These are phyloP conservation scores for Pseudonitzschia delicatissima DNA, from an alignment of 108 stramenopile species.

Conservation along the genomic window DNA sequence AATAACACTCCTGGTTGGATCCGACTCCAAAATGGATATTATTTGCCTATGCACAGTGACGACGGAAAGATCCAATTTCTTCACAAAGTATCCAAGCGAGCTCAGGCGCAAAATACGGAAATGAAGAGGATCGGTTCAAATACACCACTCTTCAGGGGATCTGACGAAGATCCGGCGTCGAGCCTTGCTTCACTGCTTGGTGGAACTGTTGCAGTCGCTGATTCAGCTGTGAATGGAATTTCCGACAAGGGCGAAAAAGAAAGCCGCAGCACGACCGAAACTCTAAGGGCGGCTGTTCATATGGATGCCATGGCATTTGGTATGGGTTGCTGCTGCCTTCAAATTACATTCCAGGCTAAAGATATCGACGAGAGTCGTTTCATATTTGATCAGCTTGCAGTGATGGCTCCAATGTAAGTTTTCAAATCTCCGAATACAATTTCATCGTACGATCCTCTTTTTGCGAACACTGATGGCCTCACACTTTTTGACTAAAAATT, in stretches of 20 bases:
- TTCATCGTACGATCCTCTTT: background rate
- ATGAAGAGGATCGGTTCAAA: conserved; percentile 67
- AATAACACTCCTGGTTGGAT: conserved; percentile 84
- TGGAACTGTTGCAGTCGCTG: conserved; percentile 25
- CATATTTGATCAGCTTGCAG: conserved; percentile 98
- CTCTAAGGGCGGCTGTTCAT: conserved; percentile 81
- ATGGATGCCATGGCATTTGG: conserved; percentile 99
- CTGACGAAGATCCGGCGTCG: conserved; percentile 24
- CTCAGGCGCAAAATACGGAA: conserved; percentile 67
- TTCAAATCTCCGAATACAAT: background rate
- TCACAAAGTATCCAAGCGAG: conserved; percentile 66
- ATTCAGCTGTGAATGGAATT: conserved; percentile 22
- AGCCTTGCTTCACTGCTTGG: conserved; percentile 41
- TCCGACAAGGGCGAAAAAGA: background rate
- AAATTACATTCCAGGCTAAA: conserved; percentile 97
- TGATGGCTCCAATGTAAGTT: conserved; percentile 89
- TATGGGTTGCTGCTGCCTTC: conserved; percentile 99
- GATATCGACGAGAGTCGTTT: conserved; percentile 95
- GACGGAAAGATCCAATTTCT: conserved; percentile 71
- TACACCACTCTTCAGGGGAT: conserved; percentile 63
- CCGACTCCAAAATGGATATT: conserved; percentile 88
- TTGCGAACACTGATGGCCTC: background rate
- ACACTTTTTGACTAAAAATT: too few relatives aligned
- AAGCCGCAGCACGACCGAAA: conserved; percentile 21
- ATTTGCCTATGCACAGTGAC: conserved; percentile 80